Percentiles rank a stretch among this genome's conserved stretches.
Evolutionary conservation across 2,329 filamentous ascomycete genomes (phyloP).

Genomic region (Juglanconis sp.): DNA sequence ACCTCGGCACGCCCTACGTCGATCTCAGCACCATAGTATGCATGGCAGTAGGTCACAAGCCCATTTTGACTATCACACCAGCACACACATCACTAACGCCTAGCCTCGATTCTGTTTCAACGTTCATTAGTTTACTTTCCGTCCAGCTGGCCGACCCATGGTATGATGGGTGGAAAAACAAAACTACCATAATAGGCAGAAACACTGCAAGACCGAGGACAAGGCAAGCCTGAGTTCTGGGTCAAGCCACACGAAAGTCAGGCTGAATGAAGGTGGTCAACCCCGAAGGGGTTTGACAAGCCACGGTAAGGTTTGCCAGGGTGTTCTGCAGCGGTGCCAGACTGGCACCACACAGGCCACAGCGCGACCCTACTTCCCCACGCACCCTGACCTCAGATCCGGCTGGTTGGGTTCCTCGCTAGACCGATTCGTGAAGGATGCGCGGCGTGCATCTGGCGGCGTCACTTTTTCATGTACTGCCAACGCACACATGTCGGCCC

Average conservation of each 20-base stretch:
- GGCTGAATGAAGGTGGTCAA: background rate
- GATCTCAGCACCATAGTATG: too few relatives aligned
- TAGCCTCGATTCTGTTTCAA: background rate
- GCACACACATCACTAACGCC: too few relatives aligned
- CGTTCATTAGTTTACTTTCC: background rate
- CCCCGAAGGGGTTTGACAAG: background rate
- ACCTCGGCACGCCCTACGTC: too few relatives aligned
- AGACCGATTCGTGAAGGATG: background rate
- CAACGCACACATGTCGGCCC: conserved; percentile 25
- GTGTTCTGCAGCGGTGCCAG: background rate
- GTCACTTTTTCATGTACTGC: conserved; percentile 29
- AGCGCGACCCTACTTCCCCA: background rate
- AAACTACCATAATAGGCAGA: background rate
- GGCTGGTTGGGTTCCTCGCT: background rate
- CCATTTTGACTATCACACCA: too few relatives aligned
- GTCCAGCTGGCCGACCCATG: too few relatives aligned
- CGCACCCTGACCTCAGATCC: background rate
- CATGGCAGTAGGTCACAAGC: too few relatives aligned
- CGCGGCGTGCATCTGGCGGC: conserved; percentile 19
- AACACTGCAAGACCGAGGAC: background rate
- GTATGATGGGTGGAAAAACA: too few relatives aligned
- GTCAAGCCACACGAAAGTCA: background rate
- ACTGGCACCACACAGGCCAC: background rate
- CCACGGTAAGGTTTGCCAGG: too few relatives aligned
- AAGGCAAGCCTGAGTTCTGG: background rate